Evolutionary conservation across 441 rosid genomes (phyloP), one percentile per base, ranked within the genome.

Genomic region (Pelargonium australe): DNA sequence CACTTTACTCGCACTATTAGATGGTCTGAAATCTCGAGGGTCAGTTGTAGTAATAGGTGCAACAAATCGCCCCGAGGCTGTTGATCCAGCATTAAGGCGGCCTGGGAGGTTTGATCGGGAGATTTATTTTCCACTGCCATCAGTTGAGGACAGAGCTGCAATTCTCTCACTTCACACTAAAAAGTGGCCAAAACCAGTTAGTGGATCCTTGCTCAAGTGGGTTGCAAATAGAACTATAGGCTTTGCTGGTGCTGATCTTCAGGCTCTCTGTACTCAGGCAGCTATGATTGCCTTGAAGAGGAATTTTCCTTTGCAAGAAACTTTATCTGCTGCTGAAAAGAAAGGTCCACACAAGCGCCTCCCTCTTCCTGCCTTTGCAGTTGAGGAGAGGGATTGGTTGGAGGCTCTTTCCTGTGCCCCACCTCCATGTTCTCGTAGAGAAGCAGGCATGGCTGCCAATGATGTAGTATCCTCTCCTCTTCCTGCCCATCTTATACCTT

Each of bases 41-140:
- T 95, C 99, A n/a, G 99, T 92, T 66, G 95, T 92, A 74, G 99
- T 95, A 73, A 92, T 95, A 73, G 99, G 99, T 77, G 99, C 99
- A 77, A 92, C 98, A 67, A 95, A 95, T 82, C 90, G 95, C 69
- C 99, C 99, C 67, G 99, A 92, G 72, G 97, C 99, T 78, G 79
- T 95, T 77, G 99, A 95, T 84, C 95, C 99, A 58, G 99, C 99
- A 64, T 80, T 92, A 73, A 92, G 99, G 81, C 88, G 99, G 82
- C 98, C 99, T 23, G 99, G 99, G 55, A 89, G 99, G 79, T 92
- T 95, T 82, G 99, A 95, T 76, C 79, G 98, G 84, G 99, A 92
- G 77, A 85, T 92, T 65, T 89, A 92, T 74, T 95, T 95, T 80
- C 99, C 98, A 20, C 82, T 95, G 77, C 99, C 99, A 65, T 89